Evolutionary conservation across 2,329 filamentous ascomycete genomes (phyloP).

Genomic region (Xylaria arbuscula): DNA sequence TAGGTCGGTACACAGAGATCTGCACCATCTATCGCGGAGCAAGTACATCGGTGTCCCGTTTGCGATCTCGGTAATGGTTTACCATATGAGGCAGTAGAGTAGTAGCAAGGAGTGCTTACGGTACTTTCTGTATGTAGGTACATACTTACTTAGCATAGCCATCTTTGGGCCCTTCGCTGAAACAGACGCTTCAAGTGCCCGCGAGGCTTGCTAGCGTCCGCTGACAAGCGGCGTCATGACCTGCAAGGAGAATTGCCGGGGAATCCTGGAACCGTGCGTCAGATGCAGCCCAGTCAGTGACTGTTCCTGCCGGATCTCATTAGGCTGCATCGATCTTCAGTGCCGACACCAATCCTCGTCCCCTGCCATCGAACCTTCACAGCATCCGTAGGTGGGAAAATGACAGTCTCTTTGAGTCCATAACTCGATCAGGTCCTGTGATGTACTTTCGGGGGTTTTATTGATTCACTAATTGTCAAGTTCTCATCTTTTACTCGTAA

Average conservation of each 20-base stretch:
- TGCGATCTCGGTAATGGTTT: slow-evolving; percentile 22
- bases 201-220: slow-evolving; percentile 20
- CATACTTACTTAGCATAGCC: neutral
- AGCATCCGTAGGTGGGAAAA: neutral
- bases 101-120: neutral
- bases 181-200: neutral
- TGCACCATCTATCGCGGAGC: slow-evolving; percentile 12
- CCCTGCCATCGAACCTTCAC: neutral
- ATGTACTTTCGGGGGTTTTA: slow-evolving; percentile 10
- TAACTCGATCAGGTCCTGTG: slow-evolving; percentile 22
- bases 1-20: slow-evolving; percentile 21
- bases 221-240: slow-evolving; percentile 24
- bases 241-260: slow-evolving; percentile 33
- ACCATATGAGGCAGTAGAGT: slow-evolving; percentile 5
- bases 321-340: slow-evolving; percentile 27
- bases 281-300: slow-evolving; percentile 33
- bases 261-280: slow-evolving; percentile 27
- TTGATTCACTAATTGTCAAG: slow-evolving; percentile 38
- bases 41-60: slow-evolving; percentile 1
- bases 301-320: slow-evolving; percentile 34
- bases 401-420: slow-evolving; percentile 25
- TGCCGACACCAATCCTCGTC: neutral
- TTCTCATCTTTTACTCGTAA: slow-evolving; percentile 21
- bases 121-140: neutral
- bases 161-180: neutral